Evolutionary conservation across 2,329 filamentous ascomycete genomes (phyloP).

Genomic region (Pseudogymnoascus sp.): DNA sequence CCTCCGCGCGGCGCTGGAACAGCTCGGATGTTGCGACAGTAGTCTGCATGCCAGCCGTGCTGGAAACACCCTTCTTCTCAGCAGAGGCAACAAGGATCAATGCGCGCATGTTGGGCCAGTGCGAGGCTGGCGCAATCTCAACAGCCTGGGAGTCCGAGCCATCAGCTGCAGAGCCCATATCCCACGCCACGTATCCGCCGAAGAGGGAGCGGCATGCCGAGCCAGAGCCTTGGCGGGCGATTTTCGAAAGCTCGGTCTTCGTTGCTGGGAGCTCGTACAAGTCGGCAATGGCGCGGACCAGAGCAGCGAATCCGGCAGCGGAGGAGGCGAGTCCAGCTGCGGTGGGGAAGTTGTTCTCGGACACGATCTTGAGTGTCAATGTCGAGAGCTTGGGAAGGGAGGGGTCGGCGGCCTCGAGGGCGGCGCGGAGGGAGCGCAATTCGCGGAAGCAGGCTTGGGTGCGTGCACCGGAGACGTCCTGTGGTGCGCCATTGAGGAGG

Average conservation of each 20-base stretch:
- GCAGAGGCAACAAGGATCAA: conserved; percentile 85
- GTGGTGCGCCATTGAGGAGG: conserved; percentile 71
- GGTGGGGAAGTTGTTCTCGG: conserved; percentile 98
- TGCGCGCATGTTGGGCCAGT: conserved; percentile 95
- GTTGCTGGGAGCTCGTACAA: conserved; percentile 79
- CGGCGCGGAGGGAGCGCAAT: conserved; percentile 67
- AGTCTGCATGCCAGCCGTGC: conserved; percentile 92
- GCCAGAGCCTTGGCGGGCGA: conserved; percentile 89
- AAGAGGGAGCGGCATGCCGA: conserved; percentile 91
- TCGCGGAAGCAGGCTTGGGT: conserved; percentile 93
- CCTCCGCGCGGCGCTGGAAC: conserved; percentile 66
- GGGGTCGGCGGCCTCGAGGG: conserved; percentile 63
- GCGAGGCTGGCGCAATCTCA: conserved; percentile 75
- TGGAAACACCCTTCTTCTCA: conserved; percentile 91
- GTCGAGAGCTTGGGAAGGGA: conserved; percentile 74
- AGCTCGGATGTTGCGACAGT: conserved; percentile 87
- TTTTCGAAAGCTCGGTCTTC: conserved; percentile 74
- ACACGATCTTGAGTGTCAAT: conserved; percentile 75
- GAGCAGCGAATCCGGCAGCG: conserved; percentile 60
- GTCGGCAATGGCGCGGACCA: conserved; percentile 80
- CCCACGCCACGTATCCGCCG: conserved; percentile 94
- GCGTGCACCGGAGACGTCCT: conserved; percentile 79
- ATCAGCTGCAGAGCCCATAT: conserved; percentile 65
- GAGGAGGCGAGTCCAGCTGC: conserved; percentile 79
- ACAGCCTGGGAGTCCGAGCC: conserved; percentile 83